Percentiles rank a stretch among this genome's conserved stretches.
These are phyloP conservation scores for Sporothrix mexicana DNA, from an alignment of 2,329 filamentous ascomycete species.

Conservation along the genomic window DNA sequence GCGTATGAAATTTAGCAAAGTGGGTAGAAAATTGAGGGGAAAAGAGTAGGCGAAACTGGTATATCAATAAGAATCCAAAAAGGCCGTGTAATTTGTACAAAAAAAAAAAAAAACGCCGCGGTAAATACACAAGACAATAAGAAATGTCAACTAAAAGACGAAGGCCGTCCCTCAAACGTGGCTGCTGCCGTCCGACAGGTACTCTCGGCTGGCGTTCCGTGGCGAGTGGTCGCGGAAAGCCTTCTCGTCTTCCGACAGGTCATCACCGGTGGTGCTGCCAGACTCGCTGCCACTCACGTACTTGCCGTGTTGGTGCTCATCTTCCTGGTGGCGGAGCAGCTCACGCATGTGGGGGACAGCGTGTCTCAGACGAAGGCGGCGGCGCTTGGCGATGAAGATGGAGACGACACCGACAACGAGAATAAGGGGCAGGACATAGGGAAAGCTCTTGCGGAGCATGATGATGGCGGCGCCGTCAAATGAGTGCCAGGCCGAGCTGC, in stretches of 20 bases:
- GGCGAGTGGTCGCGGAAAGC: neutral
- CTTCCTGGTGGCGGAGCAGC: neutral
- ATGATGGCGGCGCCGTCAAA: slow-evolving; percentile 32
- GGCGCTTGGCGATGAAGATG: slow-evolving; percentile 21
- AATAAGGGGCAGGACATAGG: slow-evolving; percentile 7
- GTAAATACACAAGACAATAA: neutral
- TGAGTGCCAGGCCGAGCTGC: slow-evolving; percentile 33
- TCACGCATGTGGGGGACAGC: slow-evolving; percentile 13
- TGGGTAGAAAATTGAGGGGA: neutral
- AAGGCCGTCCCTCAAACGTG: neutral
- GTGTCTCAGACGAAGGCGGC: neutral
- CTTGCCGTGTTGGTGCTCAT: slow-evolving; percentile 11
- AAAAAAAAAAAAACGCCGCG: neutral
- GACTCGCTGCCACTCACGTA: neutral
- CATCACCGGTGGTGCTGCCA: slow-evolving; percentile 9
- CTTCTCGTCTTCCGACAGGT: slow-evolving; percentile 12
- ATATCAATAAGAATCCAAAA: neutral
- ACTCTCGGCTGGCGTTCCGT: slow-evolving; percentile 5
- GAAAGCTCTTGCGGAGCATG: slow-evolving; percentile 27
- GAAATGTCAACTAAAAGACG: neutral
- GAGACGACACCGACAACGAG: slow-evolving; percentile 9
- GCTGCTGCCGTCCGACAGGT: slow-evolving; percentile 6
- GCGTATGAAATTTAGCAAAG: neutral
- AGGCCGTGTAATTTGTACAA: neutral
- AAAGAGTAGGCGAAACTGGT: neutral